These are phyloP conservation scores for Candida adriatica DNA, from an alignment of 805 yeast genomes.

Conservation along the genomic window DNA sequence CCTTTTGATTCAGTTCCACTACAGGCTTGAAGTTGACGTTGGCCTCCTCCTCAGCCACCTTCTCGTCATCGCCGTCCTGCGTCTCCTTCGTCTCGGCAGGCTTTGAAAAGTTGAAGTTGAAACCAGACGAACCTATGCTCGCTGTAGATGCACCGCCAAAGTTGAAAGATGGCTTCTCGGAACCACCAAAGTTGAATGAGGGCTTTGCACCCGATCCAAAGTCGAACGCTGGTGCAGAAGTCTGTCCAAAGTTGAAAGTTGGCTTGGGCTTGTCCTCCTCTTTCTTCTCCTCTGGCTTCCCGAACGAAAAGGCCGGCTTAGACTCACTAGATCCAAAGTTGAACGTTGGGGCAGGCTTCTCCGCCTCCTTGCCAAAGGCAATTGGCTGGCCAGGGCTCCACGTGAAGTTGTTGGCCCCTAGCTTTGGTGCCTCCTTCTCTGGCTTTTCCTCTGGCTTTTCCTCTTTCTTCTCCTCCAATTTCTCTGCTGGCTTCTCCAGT, in stretches of 20 bases:
- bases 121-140: constrained; percentile 10
- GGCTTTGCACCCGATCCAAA: constrained; percentile 16
- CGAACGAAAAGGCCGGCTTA: constrained; percentile 6
- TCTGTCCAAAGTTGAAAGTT: constrained; percentile 20
- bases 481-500: constrained; percentile 6
- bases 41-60: constrained; percentile 37
- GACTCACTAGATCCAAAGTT: constrained; percentile 1
- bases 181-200: constrained; percentile 25
- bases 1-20: constrained; percentile 40
- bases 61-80: constrained; percentile 26
- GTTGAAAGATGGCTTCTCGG: constrained; percentile 5
- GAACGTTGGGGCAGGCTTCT: constrained; percentile 18
- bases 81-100: constrained; percentile 14
- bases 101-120: constrained; percentile 18
- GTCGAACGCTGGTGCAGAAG: constrained; percentile 7
- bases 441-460: constrained; percentile 6
- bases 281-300: neutral
- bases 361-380: constrained; percentile 5
- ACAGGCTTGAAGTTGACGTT: constrained; percentile 41
- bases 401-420: constrained; percentile 14
- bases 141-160: constrained; percentile 10
- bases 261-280: constrained; percentile 10
- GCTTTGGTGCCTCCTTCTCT: constrained; percentile 4
- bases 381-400: constrained; percentile 22
- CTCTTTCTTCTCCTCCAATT: constrained; percentile 7